Base-by-base conservation (phyloP, 768 basidiomycete genomes). In the Gymnopilus dilepis region DNA sequence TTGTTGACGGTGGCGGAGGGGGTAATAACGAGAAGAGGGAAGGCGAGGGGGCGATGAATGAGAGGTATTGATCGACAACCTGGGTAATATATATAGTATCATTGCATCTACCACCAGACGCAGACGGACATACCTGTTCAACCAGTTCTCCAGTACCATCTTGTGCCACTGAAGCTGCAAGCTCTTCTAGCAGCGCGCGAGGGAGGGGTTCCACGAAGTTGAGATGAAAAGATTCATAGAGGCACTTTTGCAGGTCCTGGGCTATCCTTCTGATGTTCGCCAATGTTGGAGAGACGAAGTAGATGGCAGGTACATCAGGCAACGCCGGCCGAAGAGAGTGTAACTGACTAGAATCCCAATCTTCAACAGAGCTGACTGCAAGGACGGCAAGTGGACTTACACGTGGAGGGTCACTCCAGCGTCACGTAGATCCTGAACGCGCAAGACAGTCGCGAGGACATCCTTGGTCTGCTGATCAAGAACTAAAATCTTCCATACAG, bases 351-450 rank as follows among this genome's bases (percentile, higher is more conserved):
- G 48, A 51, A 43, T 11, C 8, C 31, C 11, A 58, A 22, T 60
- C 19, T 67, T 56, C 43, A 54, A 30, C 43, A 31, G 33, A n/a
- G 2, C 11, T 33, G 40, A 28, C 31, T 19, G 12, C n/a, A 50
- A 47, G 47, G 57, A 58, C 58, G 47, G 50, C 17, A 28, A 33
- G 7, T n/a, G 24, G 57, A 79, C 94, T 68, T 80, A 98, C 96
- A 99, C 95, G 78, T 99, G 97, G 60, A 99, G 82, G 8, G 97
- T 99, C 41, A 99, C 95, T 31, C 97, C 97, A 51, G 94, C 92
- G 70, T 99, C 97, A 58, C 97, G 85, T 63, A 99, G 82, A 77
- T 99, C 97, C 75, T 98, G 96, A 6, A 99, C 97, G 56, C 96
- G 87, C 65, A 99, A 78, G 19, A 95, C 91, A 1, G 97, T 99